These are phyloP conservation scores for Thozetella sp. DNA, from an alignment of 495 filamentous ascomycete species.

Conservation along the genomic window DNA sequence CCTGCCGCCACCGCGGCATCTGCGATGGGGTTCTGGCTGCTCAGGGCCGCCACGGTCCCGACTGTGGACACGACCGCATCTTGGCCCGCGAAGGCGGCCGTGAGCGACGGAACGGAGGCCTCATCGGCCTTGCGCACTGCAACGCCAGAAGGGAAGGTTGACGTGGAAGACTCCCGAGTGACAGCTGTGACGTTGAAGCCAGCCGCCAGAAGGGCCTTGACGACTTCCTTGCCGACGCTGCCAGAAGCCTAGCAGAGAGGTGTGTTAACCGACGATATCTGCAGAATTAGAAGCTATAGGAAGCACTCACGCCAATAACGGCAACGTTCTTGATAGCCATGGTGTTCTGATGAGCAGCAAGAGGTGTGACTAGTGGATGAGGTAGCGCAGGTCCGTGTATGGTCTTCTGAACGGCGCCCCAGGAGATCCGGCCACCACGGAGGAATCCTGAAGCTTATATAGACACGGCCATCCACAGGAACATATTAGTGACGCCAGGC, in stretches of 20 bases:
- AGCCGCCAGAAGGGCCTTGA: conserved; percentile 46
- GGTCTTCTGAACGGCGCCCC: no score
- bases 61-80: conserved; percentile 46
- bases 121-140: conserved; percentile 19
- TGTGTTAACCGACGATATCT: not conserved
- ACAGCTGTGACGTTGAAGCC: conserved; percentile 54
- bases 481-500: no score
- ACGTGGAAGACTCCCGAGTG: conserved; percentile 35
- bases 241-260: conserved; percentile 50
- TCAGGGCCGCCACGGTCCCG: conserved; percentile 22
- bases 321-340: not conserved
- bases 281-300: not conserved
- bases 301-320: not conserved
- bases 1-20: conserved; percentile 53
- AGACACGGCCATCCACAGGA: no score
- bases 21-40: conserved; percentile 45
- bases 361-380: not conserved
- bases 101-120: conserved; percentile 44
- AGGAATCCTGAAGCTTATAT: no score
- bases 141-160: conserved; percentile 26
- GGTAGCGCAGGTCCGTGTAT: no score
- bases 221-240: conserved; percentile 45
- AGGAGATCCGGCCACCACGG: no score
- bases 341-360: not conserved
- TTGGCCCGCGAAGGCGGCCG: conserved; percentile 37